These are phyloP conservation scores for Glycyrrhiza uralensis DNA, from an alignment of 306 rosid species.

Conservation along the genomic window DNA sequence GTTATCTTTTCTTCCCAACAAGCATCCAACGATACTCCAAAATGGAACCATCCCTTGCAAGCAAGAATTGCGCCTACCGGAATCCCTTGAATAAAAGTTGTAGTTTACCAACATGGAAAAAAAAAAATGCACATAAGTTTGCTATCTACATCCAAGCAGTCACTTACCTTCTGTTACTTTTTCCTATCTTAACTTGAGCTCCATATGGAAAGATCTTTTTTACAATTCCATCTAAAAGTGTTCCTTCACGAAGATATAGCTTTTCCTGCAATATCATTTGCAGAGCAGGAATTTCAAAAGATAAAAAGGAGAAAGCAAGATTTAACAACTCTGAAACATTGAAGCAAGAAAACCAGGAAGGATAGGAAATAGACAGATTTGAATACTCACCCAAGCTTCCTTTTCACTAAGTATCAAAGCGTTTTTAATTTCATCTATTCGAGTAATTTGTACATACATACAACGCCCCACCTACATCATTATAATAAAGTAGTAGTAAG, in stretches of 20 bases:
- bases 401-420: slow-evolving; percentile 75
- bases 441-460: slow-evolving; percentile 63
- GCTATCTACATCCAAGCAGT: background rate
- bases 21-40: background rate
- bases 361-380: slow-evolving; percentile 3
- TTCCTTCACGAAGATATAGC: slow-evolving; percentile 69
- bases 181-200: slow-evolving; percentile 75
- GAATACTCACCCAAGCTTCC: slow-evolving; percentile 86
- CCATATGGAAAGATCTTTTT: slow-evolving; percentile 77
- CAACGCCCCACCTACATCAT: slow-evolving; percentile 70
- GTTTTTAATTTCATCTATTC: slow-evolving; percentile 72
- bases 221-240: slow-evolving; percentile 81
- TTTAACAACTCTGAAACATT: background rate
- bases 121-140: slow-evolving; percentile 12
- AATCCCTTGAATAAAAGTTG: background rate
- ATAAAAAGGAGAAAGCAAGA: background rate
- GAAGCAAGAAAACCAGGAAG: slow-evolving; percentile 1
- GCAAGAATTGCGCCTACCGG: background rate
- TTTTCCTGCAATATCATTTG: slow-evolving; percentile 52
- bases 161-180: slow-evolving; percentile 67
- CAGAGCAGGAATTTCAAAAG: slow-evolving; percentile 11
- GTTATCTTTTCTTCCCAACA: background rate
- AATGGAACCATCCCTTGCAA: background rate
- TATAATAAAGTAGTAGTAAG: slow-evolving; percentile 14
- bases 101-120: background rate